phyloP scores from a whole-genome alignment of 2,329 filamentous ascomycete genomes.

The Aschersonia sp. region DNA sequence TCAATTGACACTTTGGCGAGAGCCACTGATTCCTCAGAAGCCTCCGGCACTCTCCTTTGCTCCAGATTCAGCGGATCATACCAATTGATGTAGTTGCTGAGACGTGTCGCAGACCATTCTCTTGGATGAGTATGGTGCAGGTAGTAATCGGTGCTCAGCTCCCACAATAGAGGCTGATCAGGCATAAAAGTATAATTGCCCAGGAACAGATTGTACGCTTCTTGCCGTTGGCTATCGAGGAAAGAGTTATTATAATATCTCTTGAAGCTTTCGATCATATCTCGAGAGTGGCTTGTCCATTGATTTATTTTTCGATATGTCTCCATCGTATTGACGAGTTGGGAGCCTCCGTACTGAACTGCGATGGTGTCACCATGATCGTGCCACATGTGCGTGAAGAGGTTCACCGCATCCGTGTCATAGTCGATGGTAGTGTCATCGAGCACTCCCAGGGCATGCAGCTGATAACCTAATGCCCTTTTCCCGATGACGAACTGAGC shows the following conservation, averaged over 20 bases:
- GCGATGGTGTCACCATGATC: slow-evolving; percentile 97
- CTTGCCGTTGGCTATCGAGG: slow-evolving; percentile 90
- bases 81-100: slow-evolving; percentile 76
- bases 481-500: slow-evolving; percentile 98
- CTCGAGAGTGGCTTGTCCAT: slow-evolving; percentile 92
- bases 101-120: slow-evolving; percentile 47
- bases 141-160: slow-evolving; percentile 88
- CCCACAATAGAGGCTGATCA: slow-evolving; percentile 93
- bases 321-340: slow-evolving; percentile 98
- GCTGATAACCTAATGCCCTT: slow-evolving; percentile 77
- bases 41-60: slow-evolving; percentile 39
- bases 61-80: slow-evolving; percentile 63
- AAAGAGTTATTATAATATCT: slow-evolving; percentile 99
- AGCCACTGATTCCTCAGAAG: slow-evolving; percentile 21
- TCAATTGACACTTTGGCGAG: slow-evolving; percentile 30
- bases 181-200: slow-evolving; percentile 86
- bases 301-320: slow-evolving; percentile 98
- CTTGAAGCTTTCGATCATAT: slow-evolving; percentile 99
- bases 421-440: slow-evolving; percentile 69
- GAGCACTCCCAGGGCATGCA: slow-evolving; percentile 83
- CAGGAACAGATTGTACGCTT: slow-evolving; percentile 93
- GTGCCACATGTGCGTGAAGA: slow-evolving; percentile 97
- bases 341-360: slow-evolving; percentile 92
- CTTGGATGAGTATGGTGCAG: slow-evolving; percentile 81
- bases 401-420: slow-evolving; percentile 88